A percentile compares a stretch with the other conserved stretches of the same genome.
Evolutionary conservation across 2,329 filamentous ascomycete genomes (phyloP).

Genomic region (Epichloe scottii): DNA sequence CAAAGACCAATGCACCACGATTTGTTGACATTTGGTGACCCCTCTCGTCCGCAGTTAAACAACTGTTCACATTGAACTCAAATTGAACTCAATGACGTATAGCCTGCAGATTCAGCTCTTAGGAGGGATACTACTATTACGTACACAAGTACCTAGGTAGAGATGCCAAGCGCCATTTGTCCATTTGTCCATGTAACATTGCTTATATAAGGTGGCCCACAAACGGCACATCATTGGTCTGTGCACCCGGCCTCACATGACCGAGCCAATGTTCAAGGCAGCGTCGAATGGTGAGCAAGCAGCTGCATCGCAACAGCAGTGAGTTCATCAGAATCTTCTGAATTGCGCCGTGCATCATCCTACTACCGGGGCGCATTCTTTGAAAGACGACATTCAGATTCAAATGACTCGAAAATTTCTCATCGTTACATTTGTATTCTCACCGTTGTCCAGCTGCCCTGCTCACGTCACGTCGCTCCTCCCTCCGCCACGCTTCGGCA

Average conservation of each 20-base stretch:
- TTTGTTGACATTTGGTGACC: neutral
- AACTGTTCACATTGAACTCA: too few relatives aligned
- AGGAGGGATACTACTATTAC: too few relatives aligned
- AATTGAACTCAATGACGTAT: neutral
- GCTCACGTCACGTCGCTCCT: neutral
- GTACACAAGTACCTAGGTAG: too few relatives aligned
- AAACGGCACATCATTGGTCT: conserved; percentile 9
- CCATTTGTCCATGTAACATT: neutral
- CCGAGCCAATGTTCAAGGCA: conserved; percentile 10
- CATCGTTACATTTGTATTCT: neutral
- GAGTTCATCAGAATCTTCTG: neutral
- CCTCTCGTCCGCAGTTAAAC: neutral
- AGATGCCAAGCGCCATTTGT: neutral
- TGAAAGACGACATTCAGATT: neutral
- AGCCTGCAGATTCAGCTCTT: neutral
- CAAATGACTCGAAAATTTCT: neutral
- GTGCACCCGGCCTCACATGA: conserved; percentile 21
- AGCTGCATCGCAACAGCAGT: conserved; percentile 1
- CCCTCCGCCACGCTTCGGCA: conserved; percentile 1
- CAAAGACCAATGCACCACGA: too few relatives aligned
- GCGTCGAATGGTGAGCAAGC: neutral
- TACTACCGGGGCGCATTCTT: conserved; percentile 1
- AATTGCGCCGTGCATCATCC: conserved; percentile 4
- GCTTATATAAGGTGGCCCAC: conserved; percentile 3
- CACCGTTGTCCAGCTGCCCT: neutral